Base-by-base conservation (phyloP, 768 basidiomycete species). In the Termitomyces sp. region DNA sequence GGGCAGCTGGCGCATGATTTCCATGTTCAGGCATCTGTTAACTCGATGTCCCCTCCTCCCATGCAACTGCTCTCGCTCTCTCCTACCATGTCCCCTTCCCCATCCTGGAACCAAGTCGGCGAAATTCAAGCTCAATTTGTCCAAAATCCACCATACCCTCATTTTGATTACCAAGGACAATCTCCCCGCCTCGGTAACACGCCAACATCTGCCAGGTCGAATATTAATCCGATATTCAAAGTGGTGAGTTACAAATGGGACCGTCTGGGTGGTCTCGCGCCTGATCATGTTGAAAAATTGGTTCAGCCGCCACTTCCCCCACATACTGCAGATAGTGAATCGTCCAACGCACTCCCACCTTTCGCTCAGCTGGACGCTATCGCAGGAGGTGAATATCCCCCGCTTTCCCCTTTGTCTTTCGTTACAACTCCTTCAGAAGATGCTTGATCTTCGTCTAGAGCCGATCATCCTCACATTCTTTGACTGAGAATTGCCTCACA, bases 171-270 rank as follows among this genome's bases (percentile, higher is more conserved):
- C 59, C 48, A 36, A 43, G 80, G 80, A 44, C 80, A 82, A 63
- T 83, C 86, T 16, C 80, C 86, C 48, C 84, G 82, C 60, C 80
- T 86, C 33, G 77, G 78, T 44, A 70, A 78, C 50, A 81, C 80
- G 15, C 77, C 88, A 35, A 86, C 85, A 65, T 81, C 85, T 43
- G 78, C 85, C 23, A 84, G 85, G 66, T 82, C 85, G 47, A 80
- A 77, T 32, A 89, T 91, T 65, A 91, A 93, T 69, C 89, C 91
- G 27, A 91, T 92, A 67, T 93, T 93, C 78, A 87, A 89, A 82
- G 90, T 93, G 76, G 91, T 92, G 73, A 77, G 91, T 83, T 71
- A 73, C 58, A 65, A 70, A 65, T 72, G 67, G 69, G 70, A 71
- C 66, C 62, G 65, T 73, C 54, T 60, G 62, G 64, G 69, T 67